These are phyloP conservation scores for Chlamydomonas schloesseri DNA, from an alignment of 139 green algal genomes.

Conservation along the genomic window DNA sequence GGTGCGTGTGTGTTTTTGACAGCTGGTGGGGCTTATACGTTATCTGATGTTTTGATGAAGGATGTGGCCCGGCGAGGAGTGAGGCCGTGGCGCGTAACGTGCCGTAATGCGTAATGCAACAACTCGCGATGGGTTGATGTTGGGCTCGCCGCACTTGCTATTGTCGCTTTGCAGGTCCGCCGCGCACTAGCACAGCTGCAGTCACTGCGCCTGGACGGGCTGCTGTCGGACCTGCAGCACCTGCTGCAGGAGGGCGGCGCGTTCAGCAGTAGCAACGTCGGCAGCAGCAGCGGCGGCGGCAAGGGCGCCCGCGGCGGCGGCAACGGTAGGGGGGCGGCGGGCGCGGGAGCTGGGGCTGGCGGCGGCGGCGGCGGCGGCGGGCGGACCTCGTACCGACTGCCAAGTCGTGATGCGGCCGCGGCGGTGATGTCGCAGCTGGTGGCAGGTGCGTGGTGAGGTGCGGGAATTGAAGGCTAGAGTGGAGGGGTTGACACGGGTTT, in stretches of 20 bases:
- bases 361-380: background rate
- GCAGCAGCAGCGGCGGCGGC: background rate
- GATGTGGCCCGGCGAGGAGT: no score
- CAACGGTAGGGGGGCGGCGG: background rate
- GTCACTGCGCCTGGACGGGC: conserved; percentile 40
- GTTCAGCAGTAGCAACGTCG: background rate
- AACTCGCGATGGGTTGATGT: no score
- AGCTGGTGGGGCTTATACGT: no score
- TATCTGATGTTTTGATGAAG: no score
- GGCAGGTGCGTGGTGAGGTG: background rate
- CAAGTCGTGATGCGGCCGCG: background rate
- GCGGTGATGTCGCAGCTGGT: background rate
- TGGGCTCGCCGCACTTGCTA: no score
- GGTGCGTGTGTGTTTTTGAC: no score
- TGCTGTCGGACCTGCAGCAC: conserved; percentile 28
- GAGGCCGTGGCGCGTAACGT: no score
- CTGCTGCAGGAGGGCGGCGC: conserved; percentile 7
- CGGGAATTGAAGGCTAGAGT: no score
- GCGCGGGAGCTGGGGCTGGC: background rate
- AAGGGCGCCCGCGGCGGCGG: no score
- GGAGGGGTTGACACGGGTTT: no score
- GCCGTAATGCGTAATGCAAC: no score
- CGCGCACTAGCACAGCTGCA: conserved; percentile 49
- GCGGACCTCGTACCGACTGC: background rate
- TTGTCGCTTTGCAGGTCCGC: conserved; percentile 59